Conservation (phyloP, 225 moss, liverwort and hornwort genomes). For the Pleurozium schreberi region DNA sequence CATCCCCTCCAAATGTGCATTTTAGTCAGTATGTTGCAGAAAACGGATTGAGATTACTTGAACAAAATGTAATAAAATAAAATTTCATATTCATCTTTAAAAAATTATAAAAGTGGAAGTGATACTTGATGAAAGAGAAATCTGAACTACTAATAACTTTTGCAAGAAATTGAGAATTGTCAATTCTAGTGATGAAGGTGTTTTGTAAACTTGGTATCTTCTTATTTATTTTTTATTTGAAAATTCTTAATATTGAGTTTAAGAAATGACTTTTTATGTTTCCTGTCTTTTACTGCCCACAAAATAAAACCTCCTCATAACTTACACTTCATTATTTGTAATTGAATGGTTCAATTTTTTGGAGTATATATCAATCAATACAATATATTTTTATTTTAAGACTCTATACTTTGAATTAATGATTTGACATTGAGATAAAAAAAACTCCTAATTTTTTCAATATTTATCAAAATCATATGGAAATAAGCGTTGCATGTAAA, state of each 20-base stretch:
- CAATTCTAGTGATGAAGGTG: too few species aligned
- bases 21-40: neutral
- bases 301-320: neutral
- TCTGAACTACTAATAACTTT: neutral
- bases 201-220: neutral
- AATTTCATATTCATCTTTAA: neutral
- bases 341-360: neutral
- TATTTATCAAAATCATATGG: fast-evolving
- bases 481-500: neutral
- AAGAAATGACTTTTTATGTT: neutral
- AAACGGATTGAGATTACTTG: neutral
- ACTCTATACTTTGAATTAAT: neutral
- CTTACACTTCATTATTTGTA: neutral
- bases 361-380: neutral
- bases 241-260: neutral
- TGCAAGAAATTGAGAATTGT: neutral
- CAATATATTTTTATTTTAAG: neutral
- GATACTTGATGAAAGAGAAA: neutral
- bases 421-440: neutral
- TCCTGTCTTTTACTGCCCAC: neutral
- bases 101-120: neutral
- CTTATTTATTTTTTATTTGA: neutral
- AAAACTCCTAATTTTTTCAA: neutral
- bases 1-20: neutral
- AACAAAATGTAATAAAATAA: neutral